Conservation (phyloP, 1,284 basidiomycete species). For the Austroboletus niveus region DNA sequence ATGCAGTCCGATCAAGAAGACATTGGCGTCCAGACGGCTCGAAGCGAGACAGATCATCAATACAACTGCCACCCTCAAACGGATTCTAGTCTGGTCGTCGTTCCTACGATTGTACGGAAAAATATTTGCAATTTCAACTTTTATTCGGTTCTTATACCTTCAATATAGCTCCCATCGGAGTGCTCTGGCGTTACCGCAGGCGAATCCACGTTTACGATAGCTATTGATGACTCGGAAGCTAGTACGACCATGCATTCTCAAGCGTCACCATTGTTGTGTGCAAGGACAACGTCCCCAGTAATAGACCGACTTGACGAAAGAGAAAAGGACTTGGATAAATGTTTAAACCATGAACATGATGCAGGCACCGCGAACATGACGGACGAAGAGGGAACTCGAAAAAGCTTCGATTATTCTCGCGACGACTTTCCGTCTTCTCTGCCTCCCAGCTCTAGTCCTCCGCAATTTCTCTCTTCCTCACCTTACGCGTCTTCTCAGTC, state of each 20-base stretch:
- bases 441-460: slow-evolving; percentile 50
- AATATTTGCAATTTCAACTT: background rate
- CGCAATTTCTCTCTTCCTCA: slow-evolving; percentile 46
- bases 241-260: background rate
- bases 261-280: background rate
- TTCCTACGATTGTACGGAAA: slow-evolving; percentile 12
- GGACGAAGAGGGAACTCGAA: slow-evolving; percentile 5
- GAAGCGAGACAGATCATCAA: background rate
- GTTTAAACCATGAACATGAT: background rate
- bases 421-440: slow-evolving; percentile 33
- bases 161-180: slow-evolving; percentile 4
- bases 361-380: background rate
- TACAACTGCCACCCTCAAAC: background rate
- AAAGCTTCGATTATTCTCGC: slow-evolving; percentile 3
- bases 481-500: slow-evolving; percentile 41
- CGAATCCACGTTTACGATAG: background rate
- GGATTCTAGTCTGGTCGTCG: background rate
- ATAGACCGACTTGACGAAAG: background rate
- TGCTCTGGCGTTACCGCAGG: background rate
- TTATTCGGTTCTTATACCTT: slow-evolving; percentile 5
- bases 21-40: background rate
- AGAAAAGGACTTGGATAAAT: background rate
- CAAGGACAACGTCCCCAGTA: background rate
- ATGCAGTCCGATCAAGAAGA: slow-evolving; percentile 10
- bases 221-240: background rate